Evolutionary conservation across 2,329 filamentous ascomycete species (phyloP).

Genomic region (Didymella pinodella): DNA sequence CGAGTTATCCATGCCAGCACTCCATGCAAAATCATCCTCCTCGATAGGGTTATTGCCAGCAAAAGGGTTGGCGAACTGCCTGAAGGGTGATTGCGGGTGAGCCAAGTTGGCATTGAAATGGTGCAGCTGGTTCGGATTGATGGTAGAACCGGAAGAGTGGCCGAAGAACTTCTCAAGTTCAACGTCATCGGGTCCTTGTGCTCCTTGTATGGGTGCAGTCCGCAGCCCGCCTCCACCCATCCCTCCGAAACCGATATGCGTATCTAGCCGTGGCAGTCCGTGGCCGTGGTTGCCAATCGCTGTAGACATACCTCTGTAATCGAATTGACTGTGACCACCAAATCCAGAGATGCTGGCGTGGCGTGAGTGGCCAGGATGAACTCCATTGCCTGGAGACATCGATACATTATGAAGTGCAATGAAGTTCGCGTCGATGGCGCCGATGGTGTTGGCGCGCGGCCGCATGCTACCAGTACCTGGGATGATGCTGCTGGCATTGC

Average conservation of each 20-base stretch:
- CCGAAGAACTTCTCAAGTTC: constrained; percentile 77
- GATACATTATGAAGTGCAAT: constrained; percentile 65
- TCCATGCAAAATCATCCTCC: constrained; percentile 86
- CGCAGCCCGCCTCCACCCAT: constrained; percentile 69
- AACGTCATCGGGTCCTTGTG: constrained; percentile 65
- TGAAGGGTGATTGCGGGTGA: constrained; percentile 60
- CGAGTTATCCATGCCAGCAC: constrained; percentile 79
- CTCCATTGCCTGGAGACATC: constrained; percentile 58
- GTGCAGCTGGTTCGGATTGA: constrained; percentile 76
- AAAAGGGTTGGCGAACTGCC: constrained; percentile 59
- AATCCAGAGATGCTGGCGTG: constrained; percentile 78
- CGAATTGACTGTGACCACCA: constrained; percentile 62
- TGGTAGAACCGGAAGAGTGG: constrained; percentile 61
- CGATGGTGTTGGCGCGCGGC: constrained; percentile 94
- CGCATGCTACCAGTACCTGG: constrained; percentile 70
- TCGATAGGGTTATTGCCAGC: constrained; percentile 67
- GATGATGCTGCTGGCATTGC: constrained; percentile 58
- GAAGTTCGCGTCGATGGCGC: constrained; percentile 81
- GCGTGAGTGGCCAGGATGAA: constrained; percentile 67
- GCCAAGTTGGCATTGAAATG: constrained; percentile 84
- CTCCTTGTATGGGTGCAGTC: constrained; percentile 72
- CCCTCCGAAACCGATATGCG: constrained; percentile 77
- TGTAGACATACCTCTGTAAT: constrained; percentile 76
- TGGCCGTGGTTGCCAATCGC: constrained; percentile 73
- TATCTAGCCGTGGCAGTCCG: constrained; percentile 83